Percentiles rank a stretch among this genome's conserved stretches.
Conservation (phyloP, 176 grass and related monocot species). For the Juncus effusus region DNA sequence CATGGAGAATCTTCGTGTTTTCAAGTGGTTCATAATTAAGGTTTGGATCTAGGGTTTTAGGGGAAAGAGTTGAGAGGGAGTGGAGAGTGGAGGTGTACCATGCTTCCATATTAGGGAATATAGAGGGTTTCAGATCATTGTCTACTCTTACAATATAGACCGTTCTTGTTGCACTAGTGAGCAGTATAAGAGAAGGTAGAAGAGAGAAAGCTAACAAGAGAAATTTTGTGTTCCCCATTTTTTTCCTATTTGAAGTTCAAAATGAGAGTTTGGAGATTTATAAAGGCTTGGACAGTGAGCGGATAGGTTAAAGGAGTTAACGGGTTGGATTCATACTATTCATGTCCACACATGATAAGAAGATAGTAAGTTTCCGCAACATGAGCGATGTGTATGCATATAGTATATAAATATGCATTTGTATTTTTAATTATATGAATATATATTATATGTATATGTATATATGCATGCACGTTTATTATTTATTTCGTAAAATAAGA, state of each 20-base stretch:
- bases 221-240: constrained; percentile 28
- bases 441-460: background rate
- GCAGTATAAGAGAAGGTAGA: constrained; percentile 9
- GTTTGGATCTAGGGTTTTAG: constrained; percentile 1
- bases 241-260: constrained; percentile 20
- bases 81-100: constrained; percentile 74
- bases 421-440: background rate
- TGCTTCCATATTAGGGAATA: constrained; percentile 61
- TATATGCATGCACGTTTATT: too few species aligned
- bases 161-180: constrained; percentile 34
- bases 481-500: too few species aligned
- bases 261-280: constrained; percentile 14
- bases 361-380: too few species aligned
- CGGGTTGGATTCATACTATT: background rate
- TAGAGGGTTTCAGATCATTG: constrained; percentile 61
- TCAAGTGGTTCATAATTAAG: background rate
- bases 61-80: constrained; percentile 12
- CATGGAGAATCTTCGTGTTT: constrained; percentile 51
- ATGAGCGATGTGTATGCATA: too few species aligned
- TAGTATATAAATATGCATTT: background rate
- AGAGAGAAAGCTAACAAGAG: constrained; percentile 17
- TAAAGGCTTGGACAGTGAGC: constrained; percentile 11
- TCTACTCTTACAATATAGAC: constrained; percentile 82
- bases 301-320: background rate
- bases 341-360: background rate